Evolutionary conservation across 2,329 filamentous ascomycete species (phyloP), one percentile per base, ranked within the genome.

Genomic region (Trichophaea hybrida): DNA sequence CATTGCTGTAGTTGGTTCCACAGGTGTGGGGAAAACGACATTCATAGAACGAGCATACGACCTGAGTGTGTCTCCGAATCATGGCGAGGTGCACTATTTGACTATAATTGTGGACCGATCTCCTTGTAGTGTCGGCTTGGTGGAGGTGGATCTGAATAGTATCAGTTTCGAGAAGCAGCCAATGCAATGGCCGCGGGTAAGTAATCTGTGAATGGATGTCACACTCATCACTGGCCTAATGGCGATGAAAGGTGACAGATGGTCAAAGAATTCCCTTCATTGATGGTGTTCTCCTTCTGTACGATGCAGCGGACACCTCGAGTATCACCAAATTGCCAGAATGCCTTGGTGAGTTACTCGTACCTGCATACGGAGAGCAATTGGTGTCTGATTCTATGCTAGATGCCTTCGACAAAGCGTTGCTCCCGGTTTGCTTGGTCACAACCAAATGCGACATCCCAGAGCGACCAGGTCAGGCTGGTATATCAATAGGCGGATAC

Each of bases 381-480:
- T n/a, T 10, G 24, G 17, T 15, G 12, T 12, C 46, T 50, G 46
- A 50, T 32, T 10, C 13, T n/a, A 10, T 43, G n/a, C 51, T 60
- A 94, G 89, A 82, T 74, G 83, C 84, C 46, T 77, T 94, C 55
- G 80, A 82, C 60, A 85, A 84, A 67, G 82, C 85, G 15, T 78
- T 79, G 31, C 74, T 94, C 43, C 88, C 90, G 6, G 85, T 85
- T 57, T 78, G 91, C 63, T 79, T 96, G 46, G 86, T 94, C 55
- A 88, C 88, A 58, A 91, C 84, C 72, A 96, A 96, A 76, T 94
- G 88, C 75, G 91, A 96, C 71, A 80, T 82, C 55, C 82, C 84
- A 52, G 80, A 84, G 63, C 83, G 85, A 69, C 80, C 88, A 69
- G 77, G 94, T 59, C 82, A 91, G 69, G 50, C 4, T 37, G 33